phyloP scores from a whole-genome alignment of 495 filamentous ascomycete species.

The Elaphomyces granulatus region DNA sequence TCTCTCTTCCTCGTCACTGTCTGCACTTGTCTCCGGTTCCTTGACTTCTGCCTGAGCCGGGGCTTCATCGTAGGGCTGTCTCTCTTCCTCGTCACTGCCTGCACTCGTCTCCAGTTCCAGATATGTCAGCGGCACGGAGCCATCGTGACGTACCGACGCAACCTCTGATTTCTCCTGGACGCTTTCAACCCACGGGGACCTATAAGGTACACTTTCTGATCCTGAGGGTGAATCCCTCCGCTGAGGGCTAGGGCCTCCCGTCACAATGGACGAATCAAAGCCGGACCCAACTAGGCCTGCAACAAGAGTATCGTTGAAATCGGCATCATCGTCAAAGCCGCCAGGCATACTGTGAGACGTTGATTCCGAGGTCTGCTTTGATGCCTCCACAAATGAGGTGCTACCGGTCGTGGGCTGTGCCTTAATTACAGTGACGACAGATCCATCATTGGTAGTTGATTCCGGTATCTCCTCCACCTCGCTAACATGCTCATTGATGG shows the following conservation, averaged over 20 bases:
- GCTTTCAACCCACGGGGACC: constrained; percentile 27
- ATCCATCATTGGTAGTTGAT: constrained; percentile 1
- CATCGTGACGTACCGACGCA: too few relatives aligned
- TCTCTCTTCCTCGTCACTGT: too few relatives aligned
- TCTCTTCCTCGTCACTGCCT: background rate
- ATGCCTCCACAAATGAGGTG: constrained; percentile 1
- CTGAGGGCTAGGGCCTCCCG: constrained; percentile 47
- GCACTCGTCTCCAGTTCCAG: background rate
- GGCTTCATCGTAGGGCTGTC: background rate
- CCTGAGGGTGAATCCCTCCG: constrained; percentile 49
- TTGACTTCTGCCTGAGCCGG: background rate
- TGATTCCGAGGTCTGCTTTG: background rate
- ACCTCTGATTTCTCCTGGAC: constrained; percentile 3
- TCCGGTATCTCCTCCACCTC: constrained; percentile 15
- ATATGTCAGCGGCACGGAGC: too few relatives aligned
- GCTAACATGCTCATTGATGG: constrained; percentile 13
- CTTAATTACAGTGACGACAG: background rate
- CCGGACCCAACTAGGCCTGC: constrained; percentile 52
- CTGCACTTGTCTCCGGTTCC: background rate
- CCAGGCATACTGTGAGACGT: constrained; percentile 28
- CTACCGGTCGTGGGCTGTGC: constrained; percentile 11
- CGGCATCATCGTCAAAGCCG: constrained; percentile 43
- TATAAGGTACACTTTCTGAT: constrained; percentile 37
- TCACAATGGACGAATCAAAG: constrained; percentile 57
- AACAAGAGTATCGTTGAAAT: constrained; percentile 56